Evolutionary conservation across 805 yeast genomes (phyloP).

Genomic region (Diddensiella santjacobensis): DNA sequence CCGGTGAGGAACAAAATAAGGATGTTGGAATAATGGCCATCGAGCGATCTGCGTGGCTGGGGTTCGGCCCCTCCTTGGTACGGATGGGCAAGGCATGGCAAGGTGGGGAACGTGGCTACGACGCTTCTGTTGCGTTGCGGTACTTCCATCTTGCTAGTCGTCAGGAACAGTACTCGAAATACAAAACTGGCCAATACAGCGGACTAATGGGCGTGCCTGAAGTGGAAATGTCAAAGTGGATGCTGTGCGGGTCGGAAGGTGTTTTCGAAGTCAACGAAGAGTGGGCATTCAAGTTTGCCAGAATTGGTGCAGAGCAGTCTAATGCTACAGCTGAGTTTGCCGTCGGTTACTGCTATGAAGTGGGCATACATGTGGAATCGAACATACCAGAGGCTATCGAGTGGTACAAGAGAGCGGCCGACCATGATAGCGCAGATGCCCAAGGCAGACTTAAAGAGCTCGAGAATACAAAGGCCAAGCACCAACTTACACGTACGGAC

Average conservation of each 20-base stretch:
- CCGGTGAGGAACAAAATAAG: slow-evolving; percentile 2
- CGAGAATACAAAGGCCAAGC: neutral
- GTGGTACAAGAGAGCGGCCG: slow-evolving; percentile 53
- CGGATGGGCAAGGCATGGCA: slow-evolving; percentile 38
- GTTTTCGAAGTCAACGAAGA: slow-evolving; percentile 52
- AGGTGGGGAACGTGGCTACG: slow-evolving; percentile 32
- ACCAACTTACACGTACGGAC: slow-evolving; percentile 22
- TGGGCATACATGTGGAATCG: slow-evolving; percentile 54
- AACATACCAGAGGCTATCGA: slow-evolving; percentile 43
- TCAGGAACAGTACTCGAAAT: slow-evolving; percentile 31
- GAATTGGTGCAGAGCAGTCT: slow-evolving; percentile 57
- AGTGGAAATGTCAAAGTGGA: slow-evolving; percentile 50
- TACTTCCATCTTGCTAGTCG: slow-evolving; percentile 34
- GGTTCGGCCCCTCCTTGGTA: slow-evolving; percentile 35
- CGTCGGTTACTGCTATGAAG: slow-evolving; percentile 62
- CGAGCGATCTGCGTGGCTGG: slow-evolving; percentile 36
- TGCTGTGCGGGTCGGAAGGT: slow-evolving; percentile 61
- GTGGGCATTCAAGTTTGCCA: slow-evolving; percentile 67
- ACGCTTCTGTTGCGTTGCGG: slow-evolving; percentile 31
- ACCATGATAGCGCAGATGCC: slow-evolving; percentile 43
- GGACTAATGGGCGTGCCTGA: slow-evolving; percentile 34
- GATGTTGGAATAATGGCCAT: slow-evolving; percentile 30
- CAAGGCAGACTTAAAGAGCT: slow-evolving; percentile 26
- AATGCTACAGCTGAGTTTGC: slow-evolving; percentile 64
- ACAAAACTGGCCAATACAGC: slow-evolving; percentile 7